Evolutionary conservation across 805 yeast species (phyloP), one percentile per base, ranked within the genome.

Genomic region (Ogataea glucozyma): DNA sequence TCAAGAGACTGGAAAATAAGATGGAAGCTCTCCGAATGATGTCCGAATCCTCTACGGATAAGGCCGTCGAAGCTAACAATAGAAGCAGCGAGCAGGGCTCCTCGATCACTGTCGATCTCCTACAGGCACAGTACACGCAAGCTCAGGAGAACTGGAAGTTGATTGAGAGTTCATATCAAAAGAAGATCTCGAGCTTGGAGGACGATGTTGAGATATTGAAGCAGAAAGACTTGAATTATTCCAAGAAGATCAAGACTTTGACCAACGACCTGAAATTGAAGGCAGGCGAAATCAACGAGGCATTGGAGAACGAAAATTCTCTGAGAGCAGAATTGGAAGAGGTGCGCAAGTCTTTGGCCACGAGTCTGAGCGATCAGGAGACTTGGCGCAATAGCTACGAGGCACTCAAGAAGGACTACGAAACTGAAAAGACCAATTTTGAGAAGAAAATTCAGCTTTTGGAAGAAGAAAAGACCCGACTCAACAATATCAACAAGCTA

Each of bases 91-190:
- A 35, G 18, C 32, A 38, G 21, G 42, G 36, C 18, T 45, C 52
- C 3, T 42, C 53, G 4, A 31, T 43, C 3, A 46, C 61, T 4
- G 49, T 46, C 11, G 80, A 82, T 50, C 65, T 73, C 12, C 57
- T 87, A 16, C 89, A 85, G 55, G 67, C 77, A 2, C 93, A 89
- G 60, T 83, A 86, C 51, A 75, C 85, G 6, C 74, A 81, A 12
- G 85, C 91, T 0, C 83, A 83, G 43, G 88, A 83, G 49, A 87
- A 84, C 60, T 88, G 96, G 95, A 82, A 84, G 43, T 68, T 80
- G 14, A 81, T 88, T 31, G 97, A 93, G 61, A 75, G 84, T 29
- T 71, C 79, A 3, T 70, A 88, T 46, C 67, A 72, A 47, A 60
- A 65, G 7, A 76, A 75, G 44, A 69, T 82, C 14, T 60, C 75